Evolutionary conservation across 257 asterid genomes (phyloP).

Genomic region (Solanum clarkiae): DNA sequence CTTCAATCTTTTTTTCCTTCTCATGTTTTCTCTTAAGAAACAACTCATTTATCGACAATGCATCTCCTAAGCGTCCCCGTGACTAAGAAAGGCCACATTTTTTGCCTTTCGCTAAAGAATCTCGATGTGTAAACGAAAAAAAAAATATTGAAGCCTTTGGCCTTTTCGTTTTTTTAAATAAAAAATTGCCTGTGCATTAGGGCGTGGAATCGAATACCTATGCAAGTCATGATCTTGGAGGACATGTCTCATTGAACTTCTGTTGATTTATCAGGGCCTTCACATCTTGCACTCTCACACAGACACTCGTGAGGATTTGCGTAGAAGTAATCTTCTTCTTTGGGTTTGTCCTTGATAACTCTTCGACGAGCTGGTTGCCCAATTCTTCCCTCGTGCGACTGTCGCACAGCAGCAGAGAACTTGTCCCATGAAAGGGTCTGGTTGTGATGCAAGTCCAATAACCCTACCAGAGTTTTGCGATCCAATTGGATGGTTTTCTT

Average conservation of each 20-base stretch:
- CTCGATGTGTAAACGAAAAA: slow-evolving; percentile 19
- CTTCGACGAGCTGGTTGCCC: slow-evolving; percentile 58
- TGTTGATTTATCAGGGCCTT: slow-evolving; percentile 29
- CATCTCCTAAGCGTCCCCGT: background rate
- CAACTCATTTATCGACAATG: background rate
- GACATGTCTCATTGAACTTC: slow-evolving; percentile 6
- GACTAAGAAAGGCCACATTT: background rate
- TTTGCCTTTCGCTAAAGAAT: slow-evolving; percentile 15
- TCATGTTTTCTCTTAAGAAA: background rate
- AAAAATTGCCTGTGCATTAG: background rate
- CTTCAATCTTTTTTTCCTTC: background rate
- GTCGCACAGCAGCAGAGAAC: slow-evolving; percentile 42
- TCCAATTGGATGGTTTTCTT: slow-evolving; percentile 65
- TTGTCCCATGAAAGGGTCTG: slow-evolving; percentile 57
- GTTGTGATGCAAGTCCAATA: slow-evolving; percentile 59
- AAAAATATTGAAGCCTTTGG: background rate
- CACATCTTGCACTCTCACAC: slow-evolving; percentile 34
- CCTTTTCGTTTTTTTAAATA: background rate
- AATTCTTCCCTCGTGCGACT: slow-evolving; percentile 45
- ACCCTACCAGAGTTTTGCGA: slow-evolving; percentile 53
- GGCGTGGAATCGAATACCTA: background rate
- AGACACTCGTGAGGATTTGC: slow-evolving; percentile 84
- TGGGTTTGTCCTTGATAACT: slow-evolving; percentile 52
- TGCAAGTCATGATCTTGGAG: background rate
- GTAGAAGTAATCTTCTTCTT: slow-evolving; percentile 85